Evolutionary conservation across 2,329 filamentous ascomycete species (phyloP).

Genomic region (Colletotrichum paranaense): DNA sequence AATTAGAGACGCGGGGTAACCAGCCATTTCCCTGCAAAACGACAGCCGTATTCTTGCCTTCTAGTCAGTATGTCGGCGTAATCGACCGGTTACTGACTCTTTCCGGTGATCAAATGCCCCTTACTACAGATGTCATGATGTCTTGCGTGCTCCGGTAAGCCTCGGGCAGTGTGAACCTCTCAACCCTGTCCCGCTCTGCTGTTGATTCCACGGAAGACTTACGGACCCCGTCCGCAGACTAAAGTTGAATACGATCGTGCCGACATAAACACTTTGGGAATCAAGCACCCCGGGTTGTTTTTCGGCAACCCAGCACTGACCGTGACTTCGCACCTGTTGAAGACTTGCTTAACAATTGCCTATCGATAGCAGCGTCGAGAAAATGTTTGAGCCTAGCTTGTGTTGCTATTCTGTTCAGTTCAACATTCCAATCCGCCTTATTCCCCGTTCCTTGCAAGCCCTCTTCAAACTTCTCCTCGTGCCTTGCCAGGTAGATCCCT

Average conservation of each 20-base stretch:
- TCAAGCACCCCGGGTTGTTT: too few relatives aligned
- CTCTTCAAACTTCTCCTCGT: background rate
- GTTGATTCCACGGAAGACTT: too few relatives aligned
- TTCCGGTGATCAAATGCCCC: background rate
- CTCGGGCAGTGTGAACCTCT: too few relatives aligned
- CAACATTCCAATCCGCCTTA: background rate
- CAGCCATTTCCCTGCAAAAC: background rate
- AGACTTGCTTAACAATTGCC: too few relatives aligned
- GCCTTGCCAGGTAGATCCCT: background rate
- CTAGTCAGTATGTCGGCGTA: background rate
- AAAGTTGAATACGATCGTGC: too few relatives aligned
- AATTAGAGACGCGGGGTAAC: conserved; percentile 6
- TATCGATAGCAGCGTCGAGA: too few relatives aligned
- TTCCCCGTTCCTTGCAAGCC: background rate
- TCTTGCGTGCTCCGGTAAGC: background rate
- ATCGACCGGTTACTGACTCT: background rate
- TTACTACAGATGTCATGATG: background rate
- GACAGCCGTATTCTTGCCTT: background rate
- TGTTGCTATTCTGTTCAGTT: background rate
- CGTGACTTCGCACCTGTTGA: too few relatives aligned
- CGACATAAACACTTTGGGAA: too few relatives aligned
- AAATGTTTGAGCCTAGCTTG: background rate
- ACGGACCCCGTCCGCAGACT: too few relatives aligned
- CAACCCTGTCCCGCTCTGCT: too few relatives aligned
- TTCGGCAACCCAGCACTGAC: too few relatives aligned